phyloP scores from a whole-genome alignment of 2,329 filamentous ascomycete species.

The Scleromitrula shiraiana region DNA sequence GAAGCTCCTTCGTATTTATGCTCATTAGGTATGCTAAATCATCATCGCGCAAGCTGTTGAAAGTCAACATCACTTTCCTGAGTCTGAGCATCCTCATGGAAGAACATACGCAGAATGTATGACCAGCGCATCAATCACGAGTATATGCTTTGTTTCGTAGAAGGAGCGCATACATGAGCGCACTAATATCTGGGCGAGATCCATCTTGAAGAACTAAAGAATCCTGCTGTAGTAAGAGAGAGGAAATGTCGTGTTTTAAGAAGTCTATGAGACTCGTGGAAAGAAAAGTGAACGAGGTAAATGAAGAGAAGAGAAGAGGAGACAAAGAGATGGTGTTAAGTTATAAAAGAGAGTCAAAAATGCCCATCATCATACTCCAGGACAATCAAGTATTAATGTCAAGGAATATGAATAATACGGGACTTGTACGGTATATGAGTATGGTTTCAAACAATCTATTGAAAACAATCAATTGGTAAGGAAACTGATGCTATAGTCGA shows the following conservation, averaged over 20 bases:
- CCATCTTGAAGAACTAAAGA: constrained; percentile 37
- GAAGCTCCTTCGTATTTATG: constrained; percentile 85
- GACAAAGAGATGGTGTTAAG: constrained; percentile 8
- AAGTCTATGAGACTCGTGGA: not conserved
- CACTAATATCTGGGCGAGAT: constrained; percentile 69
- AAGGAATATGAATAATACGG: no score
- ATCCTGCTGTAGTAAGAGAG: no score
- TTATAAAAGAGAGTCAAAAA: constrained; percentile 7
- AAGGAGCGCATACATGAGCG: constrained; percentile 81
- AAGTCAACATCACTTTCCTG: constrained; percentile 22
- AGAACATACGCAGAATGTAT: constrained; percentile 58
- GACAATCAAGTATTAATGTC: no score
- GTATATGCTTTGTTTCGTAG: constrained; percentile 75
- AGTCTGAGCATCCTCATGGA: constrained; percentile 7
- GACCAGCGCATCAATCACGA: constrained; percentile 73
- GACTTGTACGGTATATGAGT: not conserved
- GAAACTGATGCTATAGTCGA: not conserved
- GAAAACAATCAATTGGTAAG: not conserved
- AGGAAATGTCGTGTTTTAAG: not conserved
- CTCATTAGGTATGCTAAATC: constrained; percentile 82
- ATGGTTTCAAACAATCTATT: not conserved
- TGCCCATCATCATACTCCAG: constrained; percentile 3
- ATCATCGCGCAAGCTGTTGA: constrained; percentile 64
- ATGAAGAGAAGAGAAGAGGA: not conserved
- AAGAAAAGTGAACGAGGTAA: not conserved